Evolutionary conservation across 2,329 filamentous ascomycete species (phyloP).

Genomic region (Penicillium sp.): DNA sequence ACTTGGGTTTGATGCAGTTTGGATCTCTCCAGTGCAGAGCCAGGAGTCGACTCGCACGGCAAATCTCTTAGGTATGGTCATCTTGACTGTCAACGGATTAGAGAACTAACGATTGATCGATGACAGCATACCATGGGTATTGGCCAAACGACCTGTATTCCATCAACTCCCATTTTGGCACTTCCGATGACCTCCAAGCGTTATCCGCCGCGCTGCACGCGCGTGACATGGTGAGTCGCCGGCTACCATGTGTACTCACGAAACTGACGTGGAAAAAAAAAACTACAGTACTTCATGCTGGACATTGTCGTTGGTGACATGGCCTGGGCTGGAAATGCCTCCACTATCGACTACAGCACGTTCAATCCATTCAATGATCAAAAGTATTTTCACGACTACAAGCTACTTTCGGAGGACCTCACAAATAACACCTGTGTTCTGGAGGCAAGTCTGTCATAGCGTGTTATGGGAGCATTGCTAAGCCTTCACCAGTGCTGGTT

Average conservation of each 20-base stretch:
- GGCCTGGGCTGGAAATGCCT: constrained; percentile 15
- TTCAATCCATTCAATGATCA: constrained; percentile 27
- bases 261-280: not conserved
- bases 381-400: constrained; percentile 27
- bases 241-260: not conserved
- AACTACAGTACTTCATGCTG: constrained; percentile 54
- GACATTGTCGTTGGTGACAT: constrained; percentile 47
- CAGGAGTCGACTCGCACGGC: constrained; percentile 35
- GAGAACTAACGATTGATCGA: constrained; percentile 21
- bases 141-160: constrained; percentile 32
- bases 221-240: constrained; percentile 42
- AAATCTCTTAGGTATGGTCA: constrained; percentile 37
- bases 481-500: constrained; percentile 42
- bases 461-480: not conserved
- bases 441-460: constrained; percentile 2
- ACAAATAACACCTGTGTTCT: constrained; percentile 7
- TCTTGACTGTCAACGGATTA: constrained; percentile 47
- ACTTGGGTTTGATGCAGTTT: constrained; percentile 49
- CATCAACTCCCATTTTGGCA: constrained; percentile 60
- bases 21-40: constrained; percentile 46
- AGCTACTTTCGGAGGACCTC: constrained; percentile 2
- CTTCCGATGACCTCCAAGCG: constrained; percentile 56
- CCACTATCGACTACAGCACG: constrained; percentile 22
- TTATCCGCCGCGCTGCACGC: constrained; percentile 56
- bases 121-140: constrained; percentile 9